Base-by-base conservation (phyloP, 192 early-diverging fungal genomes). In the Linnemannia schmuckeri region DNA sequence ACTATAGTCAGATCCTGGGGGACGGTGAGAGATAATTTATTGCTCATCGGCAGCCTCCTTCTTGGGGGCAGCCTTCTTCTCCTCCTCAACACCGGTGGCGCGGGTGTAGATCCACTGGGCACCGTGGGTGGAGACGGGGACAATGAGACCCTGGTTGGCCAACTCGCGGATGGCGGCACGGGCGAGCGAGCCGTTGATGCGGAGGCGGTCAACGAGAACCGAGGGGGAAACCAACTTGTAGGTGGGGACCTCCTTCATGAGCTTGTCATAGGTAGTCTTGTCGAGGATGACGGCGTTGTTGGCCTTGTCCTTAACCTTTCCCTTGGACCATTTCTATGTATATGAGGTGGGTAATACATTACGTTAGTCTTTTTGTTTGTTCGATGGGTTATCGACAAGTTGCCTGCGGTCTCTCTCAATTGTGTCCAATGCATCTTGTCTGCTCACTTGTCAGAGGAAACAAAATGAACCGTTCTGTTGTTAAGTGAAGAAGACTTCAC, bases 271-370 rank as follows among this genome's bases (percentile, higher is more conserved):
- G 82, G 98, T 99, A 83, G 96, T 90, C 91, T 98, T 97, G 93
- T 98, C 96, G 88, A 99, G 96, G 90, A 95, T 90, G 88, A 99
- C 98, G 89, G 96, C 93, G 95, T 99, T 99, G 96, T 99, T 99
- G 90, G 98, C 96, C 96, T 99, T 99, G 90, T 99, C 99, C 97
- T 99, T 99, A 79, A 98, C 97, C 94, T 98, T 98, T 88, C 96
- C 97, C 94, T 97, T 97, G 81, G 99, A 99, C 99, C 99, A 99
- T 96, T 99, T 99, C 98, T 97, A 85, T 66, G 30, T 22, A 35
- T 70, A 41, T 10, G 10, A 41, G 40, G 30, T 27, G 57, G n/a
- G 27, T 63, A 6, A 38, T 33, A n/a, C 22, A 40, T 17, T 33
- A n/a, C 9, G 33, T 17, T 33, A 68, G 46, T 54, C 37, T 46